A percentile compares a stretch with the other conserved stretches of the same genome.
Evolutionary conservation across 352 stramenopile species (phyloP).

Genomic region (Halophytophthora polymorphica): DNA sequence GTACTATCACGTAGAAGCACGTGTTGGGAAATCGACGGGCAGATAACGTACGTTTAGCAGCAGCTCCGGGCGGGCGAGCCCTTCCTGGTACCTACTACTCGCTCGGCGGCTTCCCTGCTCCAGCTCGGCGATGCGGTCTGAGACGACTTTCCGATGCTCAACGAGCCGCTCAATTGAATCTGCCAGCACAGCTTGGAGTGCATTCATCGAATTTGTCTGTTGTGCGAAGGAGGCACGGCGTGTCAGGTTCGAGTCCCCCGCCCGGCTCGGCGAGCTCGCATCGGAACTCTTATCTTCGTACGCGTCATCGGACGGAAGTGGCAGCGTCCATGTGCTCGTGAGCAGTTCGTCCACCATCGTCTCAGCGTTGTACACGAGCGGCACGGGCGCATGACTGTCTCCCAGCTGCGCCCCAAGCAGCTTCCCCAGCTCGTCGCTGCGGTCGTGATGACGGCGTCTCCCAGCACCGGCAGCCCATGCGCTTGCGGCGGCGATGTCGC

Average conservation of each 20-base stretch:
- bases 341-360: slow-evolving; percentile 81
- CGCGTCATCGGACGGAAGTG: slow-evolving; percentile 6
- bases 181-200: slow-evolving; percentile 55
- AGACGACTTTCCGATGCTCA: slow-evolving; percentile 55
- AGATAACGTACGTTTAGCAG: slow-evolving; percentile 42
- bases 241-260: not conserved
- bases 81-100: slow-evolving; percentile 60
- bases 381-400: not conserved
- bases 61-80: slow-evolving; percentile 52
- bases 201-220: slow-evolving; percentile 60
- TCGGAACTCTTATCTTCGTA: too few species aligned
- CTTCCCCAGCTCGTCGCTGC: slow-evolving; percentile 60
- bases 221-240: slow-evolving; percentile 39
- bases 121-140: slow-evolving; percentile 49
- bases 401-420: slow-evolving; percentile 27
- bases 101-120: slow-evolving; percentile 63
- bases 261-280: too few species aligned
- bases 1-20: not conserved
- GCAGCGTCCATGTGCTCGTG: slow-evolving; percentile 46
- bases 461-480: too few species aligned
- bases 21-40: not conserved
- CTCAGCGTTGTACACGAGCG: slow-evolving; percentile 48
- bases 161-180: slow-evolving; percentile 58
- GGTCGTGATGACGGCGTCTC: too few species aligned
- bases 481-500: too few species aligned